A percentile compares a stretch with the other conserved stretches of the same genome.
phyloP scores from a whole-genome alignment of 257 asterid genomes.

The Solanum lycopersicoides region DNA sequence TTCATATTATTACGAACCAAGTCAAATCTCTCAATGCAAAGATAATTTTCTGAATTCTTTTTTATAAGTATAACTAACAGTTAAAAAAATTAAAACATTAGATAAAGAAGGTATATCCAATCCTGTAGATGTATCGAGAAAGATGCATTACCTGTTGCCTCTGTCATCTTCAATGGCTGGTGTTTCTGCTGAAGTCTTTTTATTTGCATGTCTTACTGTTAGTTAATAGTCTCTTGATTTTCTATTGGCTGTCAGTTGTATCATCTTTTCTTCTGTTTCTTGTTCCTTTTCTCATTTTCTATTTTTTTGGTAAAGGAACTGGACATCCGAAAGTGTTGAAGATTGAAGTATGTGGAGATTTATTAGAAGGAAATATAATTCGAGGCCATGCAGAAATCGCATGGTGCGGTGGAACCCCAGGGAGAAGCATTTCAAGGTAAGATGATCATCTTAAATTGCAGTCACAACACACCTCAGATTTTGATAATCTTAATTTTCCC shows the following conservation, averaged over 20 bases:
- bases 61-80: not conserved
- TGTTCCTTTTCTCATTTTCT: not conserved
- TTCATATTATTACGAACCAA: not conserved
- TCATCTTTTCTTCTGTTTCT: not conserved
- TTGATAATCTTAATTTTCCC: not conserved
- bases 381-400: conserved; percentile 78
- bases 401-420: conserved; percentile 99
- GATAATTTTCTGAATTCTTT: not conserved
- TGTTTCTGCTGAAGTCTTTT: not conserved
- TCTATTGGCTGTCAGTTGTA: not conserved
- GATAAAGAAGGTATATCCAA: not conserved
- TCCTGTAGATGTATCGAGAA: not conserved
- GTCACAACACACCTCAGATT: not conserved
- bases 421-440: conserved; percentile 93
- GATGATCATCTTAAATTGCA: conserved; percentile 7
- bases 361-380: conserved; percentile 74
- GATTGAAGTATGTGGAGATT: conserved; percentile 71
- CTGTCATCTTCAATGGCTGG: not conserved
- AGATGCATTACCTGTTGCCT: not conserved
- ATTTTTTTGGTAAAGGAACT: conserved; percentile 52
- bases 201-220: not conserved
- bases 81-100: not conserved
- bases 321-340: conserved; percentile 83
- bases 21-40: not conserved
- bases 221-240: not conserved